These are phyloP conservation scores for Rhizomucor miehei DNA, from an alignment of 371 early-diverging fungal species.

Conservation along the genomic window DNA sequence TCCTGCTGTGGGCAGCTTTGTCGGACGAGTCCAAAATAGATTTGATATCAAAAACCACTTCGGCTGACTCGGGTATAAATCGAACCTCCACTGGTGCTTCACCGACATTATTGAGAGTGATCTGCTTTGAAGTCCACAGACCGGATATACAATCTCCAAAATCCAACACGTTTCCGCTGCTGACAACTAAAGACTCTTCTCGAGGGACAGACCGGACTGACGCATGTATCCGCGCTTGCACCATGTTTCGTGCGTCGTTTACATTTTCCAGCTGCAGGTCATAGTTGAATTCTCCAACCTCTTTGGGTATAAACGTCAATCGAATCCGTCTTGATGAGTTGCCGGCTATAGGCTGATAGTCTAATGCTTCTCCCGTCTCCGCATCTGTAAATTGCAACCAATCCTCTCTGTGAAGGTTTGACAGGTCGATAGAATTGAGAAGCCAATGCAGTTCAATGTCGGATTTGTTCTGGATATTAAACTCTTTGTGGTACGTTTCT, in stretches of 20 bases:
- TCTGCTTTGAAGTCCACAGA: constrained; percentile 71
- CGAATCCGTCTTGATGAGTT: constrained; percentile 75
- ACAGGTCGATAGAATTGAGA: constrained; percentile 70
- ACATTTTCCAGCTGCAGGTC: constrained; percentile 89
- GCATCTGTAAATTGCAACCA: constrained; percentile 75
- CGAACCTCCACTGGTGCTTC: constrained; percentile 77
- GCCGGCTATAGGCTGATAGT: constrained; percentile 61
- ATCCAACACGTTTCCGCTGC: constrained; percentile 77
- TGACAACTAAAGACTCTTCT: constrained; percentile 77
- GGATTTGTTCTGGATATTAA: constrained; percentile 88
- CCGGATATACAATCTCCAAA: constrained; percentile 95
- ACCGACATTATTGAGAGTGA: constrained; percentile 83
- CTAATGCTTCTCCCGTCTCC: constrained; percentile 62
- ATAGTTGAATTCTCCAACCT: constrained; percentile 86
- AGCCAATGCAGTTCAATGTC: constrained; percentile 91
- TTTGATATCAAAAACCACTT: constrained; percentile 63
- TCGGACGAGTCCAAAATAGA: constrained; percentile 10
- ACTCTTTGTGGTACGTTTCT: constrained; percentile 83
- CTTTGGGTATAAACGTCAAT: constrained; percentile 82
- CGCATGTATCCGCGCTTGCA: constrained; percentile 82
- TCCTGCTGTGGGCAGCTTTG: constrained; percentile 9
- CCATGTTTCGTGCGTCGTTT: constrained; percentile 82
- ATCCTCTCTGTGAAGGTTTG: constrained; percentile 48
- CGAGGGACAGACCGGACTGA: constrained; percentile 72
- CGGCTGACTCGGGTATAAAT: constrained; percentile 78